phyloP scores from a whole-genome alignment of 345 rosid genomes.

The Hevea brasiliensis region DNA sequence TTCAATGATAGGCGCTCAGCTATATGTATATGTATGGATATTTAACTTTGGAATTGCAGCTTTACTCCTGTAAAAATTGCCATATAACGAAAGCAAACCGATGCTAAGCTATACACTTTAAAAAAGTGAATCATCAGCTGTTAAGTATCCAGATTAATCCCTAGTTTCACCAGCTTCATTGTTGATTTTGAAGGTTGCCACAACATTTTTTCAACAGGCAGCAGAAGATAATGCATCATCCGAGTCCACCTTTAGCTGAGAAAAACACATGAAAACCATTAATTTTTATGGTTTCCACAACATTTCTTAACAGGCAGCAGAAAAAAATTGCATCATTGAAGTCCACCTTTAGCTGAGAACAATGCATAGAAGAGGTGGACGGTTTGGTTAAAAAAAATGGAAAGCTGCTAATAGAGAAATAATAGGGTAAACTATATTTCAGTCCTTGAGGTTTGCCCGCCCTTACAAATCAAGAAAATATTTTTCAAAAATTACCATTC shows the following conservation, averaged over 20 bases:
- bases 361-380: background rate
- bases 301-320: conserved; percentile 30
- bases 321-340: conserved; percentile 59
- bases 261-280: no score
- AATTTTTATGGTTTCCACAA: background rate
- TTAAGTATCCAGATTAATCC: background rate
- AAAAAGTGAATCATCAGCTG: background rate
- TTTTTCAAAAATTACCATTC: background rate
- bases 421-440: background rate
- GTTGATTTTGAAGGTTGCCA: no score
- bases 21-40: no score
- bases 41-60: background rate
- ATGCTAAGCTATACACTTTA: background rate
- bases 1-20: no score
- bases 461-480: background rate
- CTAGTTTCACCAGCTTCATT: background rate
- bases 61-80: background rate
- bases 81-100: background rate
- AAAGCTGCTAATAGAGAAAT: no score
- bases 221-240: no score
- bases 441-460: background rate
- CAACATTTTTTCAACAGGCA: no score
- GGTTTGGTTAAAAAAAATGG: conserved; percentile 1
- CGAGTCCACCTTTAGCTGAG: no score
- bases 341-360: conserved; percentile 74